These are phyloP conservation scores for Verbascum thapsus DNA, from an alignment of 257 asterid genomes.

Conservation along the genomic window DNA sequence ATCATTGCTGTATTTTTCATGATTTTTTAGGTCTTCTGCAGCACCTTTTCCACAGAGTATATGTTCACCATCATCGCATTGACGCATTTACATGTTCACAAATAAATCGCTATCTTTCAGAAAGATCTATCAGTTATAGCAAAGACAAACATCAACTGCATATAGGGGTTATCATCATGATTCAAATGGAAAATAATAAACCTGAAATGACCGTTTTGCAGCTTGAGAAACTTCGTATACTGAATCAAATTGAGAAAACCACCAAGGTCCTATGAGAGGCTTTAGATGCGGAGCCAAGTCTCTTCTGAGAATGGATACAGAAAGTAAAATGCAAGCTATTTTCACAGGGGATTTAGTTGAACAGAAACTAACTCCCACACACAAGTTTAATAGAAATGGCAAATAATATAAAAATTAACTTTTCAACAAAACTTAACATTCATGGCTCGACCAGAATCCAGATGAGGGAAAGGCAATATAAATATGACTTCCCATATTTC, in stretches of 20 bases:
- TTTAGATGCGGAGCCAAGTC: conserved; percentile 92
- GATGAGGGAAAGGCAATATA: neutral
- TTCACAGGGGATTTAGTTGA: conserved; percentile 18
- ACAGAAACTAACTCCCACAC: conserved; percentile 22
- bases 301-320: conserved; percentile 63
- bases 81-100: conserved; percentile 4
- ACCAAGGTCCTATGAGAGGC: conserved; percentile 96
- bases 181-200: conserved; percentile 36
- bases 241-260: conserved; percentile 98
- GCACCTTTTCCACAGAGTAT: conserved; percentile 13
- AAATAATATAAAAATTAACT: conserved; percentile 3
- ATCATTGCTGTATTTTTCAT: neutral
- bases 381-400: neutral
- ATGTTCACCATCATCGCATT: neutral
- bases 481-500: neutral
- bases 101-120: neutral
- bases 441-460: conserved; percentile 23
- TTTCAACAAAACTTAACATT: neutral
- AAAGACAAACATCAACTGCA: conserved; percentile 11
- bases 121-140: conserved; percentile 18
- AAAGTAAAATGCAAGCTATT: conserved; percentile 18
- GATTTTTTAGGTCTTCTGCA: conserved; percentile 9
- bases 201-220: conserved; percentile 96
- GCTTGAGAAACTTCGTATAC: conserved; percentile 89
- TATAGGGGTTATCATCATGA: conserved; percentile 21